Evolutionary conservation across 2,329 filamentous ascomycete genomes (phyloP), one percentile per base, ranked within the genome.

Genomic region (Triangularia verruculosa): DNA sequence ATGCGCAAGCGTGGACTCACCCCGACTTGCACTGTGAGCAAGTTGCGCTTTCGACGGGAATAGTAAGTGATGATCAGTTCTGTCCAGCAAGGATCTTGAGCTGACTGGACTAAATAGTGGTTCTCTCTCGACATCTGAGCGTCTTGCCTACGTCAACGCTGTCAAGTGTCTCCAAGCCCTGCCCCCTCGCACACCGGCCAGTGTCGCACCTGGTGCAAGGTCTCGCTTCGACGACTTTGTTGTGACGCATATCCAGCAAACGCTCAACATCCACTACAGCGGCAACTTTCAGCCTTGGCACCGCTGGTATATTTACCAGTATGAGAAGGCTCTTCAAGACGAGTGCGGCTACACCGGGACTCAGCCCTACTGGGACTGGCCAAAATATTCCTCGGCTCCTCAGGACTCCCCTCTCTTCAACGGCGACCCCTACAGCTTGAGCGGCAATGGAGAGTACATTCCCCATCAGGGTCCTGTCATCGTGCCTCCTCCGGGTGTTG

Each of bases 361-460:
- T 61, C 78, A 79, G 28, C 78, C 78, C 17, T 84, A 83, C 74
- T 79, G 78, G 74, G 80, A 84, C 69, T 85, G 82, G 82, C 75
- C 76, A 1, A 77, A 75, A 66, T 80, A 78, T 70, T 76, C 79
- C 6, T 64, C 71, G 1, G 78, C 81, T n/a, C 76, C 78, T 1
- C 68, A 72, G 62, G 63, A 72, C 53, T 84, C 82, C 0, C 80
- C 81, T 24, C 70, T 84, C 51, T 84, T 87, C 68, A 80, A 83
- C 67, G 83, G 83, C 61, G 78, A 78, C 63, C 74, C 74, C 1
- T 79, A 77, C 64, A 78, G 75, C 59, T 70, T 83, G 73, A 77
- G 78, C 12, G 79, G 80, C 13, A 79, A 84, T 62, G 81, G 82
- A 22, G 72, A 75, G 59, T 74, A 71, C 66, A 66, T 75, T 47